Conservation (phyloP, 2,329 filamentous ascomycete species). For the Aspergillus transmontanensis region DNA sequence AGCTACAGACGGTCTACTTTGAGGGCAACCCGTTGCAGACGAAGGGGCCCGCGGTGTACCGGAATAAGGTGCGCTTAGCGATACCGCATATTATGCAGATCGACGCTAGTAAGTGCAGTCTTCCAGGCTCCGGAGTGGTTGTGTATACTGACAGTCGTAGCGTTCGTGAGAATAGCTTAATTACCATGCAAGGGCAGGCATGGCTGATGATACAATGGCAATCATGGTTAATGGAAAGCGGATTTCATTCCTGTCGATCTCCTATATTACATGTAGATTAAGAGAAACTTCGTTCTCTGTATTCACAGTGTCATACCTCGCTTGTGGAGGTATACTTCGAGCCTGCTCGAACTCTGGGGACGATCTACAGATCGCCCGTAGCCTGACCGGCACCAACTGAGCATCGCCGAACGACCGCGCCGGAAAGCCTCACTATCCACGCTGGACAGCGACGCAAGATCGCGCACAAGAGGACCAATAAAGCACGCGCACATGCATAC, state of each 20-base stretch:
- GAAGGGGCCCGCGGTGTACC: constrained; percentile 77
- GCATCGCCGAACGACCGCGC: background rate
- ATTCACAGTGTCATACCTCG: background rate
- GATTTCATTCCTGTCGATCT: background rate
- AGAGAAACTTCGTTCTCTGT: background rate
- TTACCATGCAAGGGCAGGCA: background rate
- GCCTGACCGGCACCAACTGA: background rate
- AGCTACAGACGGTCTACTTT: constrained; percentile 89
- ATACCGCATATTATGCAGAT: constrained; percentile 90
- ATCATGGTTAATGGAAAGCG: constrained; percentile 2
- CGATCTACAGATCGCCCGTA: background rate
- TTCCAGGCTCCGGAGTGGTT: background rate
- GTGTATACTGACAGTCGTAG: constrained; percentile 22
- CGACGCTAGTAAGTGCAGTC: constrained; percentile 73
- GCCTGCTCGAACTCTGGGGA: background rate
- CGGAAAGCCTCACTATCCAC: background rate
- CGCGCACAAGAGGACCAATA: too few species aligned
- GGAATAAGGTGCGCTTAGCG: constrained; percentile 88
- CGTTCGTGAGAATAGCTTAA: constrained; percentile 32
- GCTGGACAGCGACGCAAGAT: too few species aligned
- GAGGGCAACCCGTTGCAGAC: constrained; percentile 91
- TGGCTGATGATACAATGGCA: background rate
- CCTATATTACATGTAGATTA: background rate
- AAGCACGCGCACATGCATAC: background rate
- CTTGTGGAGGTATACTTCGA: background rate